A percentile compares a stretch with the other conserved stretches of the same genome.
phyloP scores from a whole-genome alignment of 2,329 filamentous ascomycete genomes.

The Eurotiales sp. region DNA sequence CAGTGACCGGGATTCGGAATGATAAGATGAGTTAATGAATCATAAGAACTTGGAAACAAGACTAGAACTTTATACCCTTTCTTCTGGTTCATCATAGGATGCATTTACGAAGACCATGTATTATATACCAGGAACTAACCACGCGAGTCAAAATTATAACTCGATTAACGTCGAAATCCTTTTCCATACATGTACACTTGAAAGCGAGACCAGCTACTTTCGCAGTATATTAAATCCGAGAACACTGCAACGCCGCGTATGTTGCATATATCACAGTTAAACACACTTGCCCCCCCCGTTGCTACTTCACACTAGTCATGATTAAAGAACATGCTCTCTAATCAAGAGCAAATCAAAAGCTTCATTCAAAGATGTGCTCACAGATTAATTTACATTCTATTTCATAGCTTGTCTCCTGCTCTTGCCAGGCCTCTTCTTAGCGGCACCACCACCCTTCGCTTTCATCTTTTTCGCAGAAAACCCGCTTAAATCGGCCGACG shows the following conservation, averaged over 20 bases:
- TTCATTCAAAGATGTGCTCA: too few species aligned
- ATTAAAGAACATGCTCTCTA: too few species aligned
- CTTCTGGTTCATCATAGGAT: neutral
- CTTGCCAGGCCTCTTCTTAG: constrained; percentile 50
- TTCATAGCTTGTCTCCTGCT: constrained; percentile 40
- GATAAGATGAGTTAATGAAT: neutral
- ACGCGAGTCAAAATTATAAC: neutral
- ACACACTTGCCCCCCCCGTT: too few species aligned
- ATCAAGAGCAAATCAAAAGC: too few species aligned
- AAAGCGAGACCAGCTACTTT: too few species aligned
- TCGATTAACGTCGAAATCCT: neutral
- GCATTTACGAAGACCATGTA: neutral
- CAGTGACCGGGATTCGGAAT: neutral
- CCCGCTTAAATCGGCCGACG: constrained; percentile 72
- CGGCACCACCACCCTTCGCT: constrained; percentile 34
- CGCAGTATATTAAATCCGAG: too few species aligned
- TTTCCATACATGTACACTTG: too few species aligned
- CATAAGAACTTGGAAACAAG: neutral
- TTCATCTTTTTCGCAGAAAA: constrained; percentile 90
- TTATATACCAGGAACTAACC: neutral
- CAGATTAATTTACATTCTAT: neutral
- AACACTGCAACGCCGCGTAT: too few species aligned
- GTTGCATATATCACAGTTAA: too few species aligned
- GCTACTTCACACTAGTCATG: too few species aligned
- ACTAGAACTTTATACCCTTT: too few species aligned